Base-by-base conservation (phyloP, 257 asterid genomes). In the Eustoma russellianum region DNA sequence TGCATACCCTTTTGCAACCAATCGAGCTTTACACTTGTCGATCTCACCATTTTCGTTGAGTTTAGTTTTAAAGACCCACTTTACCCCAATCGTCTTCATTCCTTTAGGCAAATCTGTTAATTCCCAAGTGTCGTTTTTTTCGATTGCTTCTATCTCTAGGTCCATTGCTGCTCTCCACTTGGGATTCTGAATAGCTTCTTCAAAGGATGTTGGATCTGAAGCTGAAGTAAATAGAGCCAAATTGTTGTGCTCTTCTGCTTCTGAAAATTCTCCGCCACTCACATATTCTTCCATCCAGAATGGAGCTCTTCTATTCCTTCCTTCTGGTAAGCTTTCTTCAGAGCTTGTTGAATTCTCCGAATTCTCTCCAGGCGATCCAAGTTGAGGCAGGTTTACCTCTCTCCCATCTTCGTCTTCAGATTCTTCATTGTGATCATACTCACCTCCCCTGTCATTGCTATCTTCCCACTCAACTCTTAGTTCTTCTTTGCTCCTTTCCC, bases 21-120 rank as follows among this genome's bases (percentile, higher is more conserved):
- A 5, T 0, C 44, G 33, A 2, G 52, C 18, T 11, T 56, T 56
- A 16, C 6, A 24, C 15, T 56, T 56, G 9, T 56, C 61, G 0
- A 56, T 14, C 5, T 56, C 61, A 7, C 55, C 55, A 33, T 58
- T 46, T 17, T 58, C 55, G 10, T 58, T 58, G 5, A 58, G 55
- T 8, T 58, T 58, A 0, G 34, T 48, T 13, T 58, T 58, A 15
- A 2, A 58, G 1, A 47, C 48, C 55, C n/a, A 48, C 34, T 58
- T 48, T 4, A 60, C 58, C 1, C 65, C 44, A 40, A 50, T 41
- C 13, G 18, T 18, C 9, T 60, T 60, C 6, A 7, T 9, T 33
- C 50, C 52, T 7, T 0, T 15, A 3, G 57, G 65, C 6, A 51
- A 13, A 5, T 38, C 51, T 0, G 4, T 41, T 2, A 60, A 17